Evolutionary conservation across 202 grass and related monocot species (phyloP).

Genomic region (Schoenoplectus tabernaemontani): DNA sequence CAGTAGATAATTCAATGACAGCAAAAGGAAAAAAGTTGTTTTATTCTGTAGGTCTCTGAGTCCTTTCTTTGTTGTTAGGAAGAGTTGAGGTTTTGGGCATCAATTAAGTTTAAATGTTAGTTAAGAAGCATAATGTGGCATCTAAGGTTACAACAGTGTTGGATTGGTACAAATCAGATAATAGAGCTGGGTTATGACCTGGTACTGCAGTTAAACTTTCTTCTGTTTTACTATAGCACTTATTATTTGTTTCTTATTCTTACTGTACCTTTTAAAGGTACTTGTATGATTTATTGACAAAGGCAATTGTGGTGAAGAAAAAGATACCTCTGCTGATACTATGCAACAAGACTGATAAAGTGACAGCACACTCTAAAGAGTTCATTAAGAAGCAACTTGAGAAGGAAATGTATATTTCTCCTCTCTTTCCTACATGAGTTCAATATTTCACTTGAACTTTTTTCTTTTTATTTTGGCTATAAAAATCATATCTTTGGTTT

Average conservation of each 20-base stretch:
- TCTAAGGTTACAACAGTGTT: neutral
- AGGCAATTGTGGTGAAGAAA: conserved; percentile 66
- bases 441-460: neutral
- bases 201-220: neutral
- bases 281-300: conserved; percentile 89
- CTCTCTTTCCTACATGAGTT: neutral
- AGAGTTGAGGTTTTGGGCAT: neutral
- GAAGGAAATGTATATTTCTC: conserved; percentile 79
- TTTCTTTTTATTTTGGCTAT: neutral
- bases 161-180: neutral
- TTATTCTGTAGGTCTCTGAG: neutral
- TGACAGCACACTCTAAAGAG: conserved; percentile 95
- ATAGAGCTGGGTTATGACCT: neutral
- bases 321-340: conserved; percentile 71
- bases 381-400: conserved; percentile 97
- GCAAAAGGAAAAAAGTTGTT: neutral
- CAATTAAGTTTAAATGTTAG: neutral
- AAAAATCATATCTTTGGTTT: neutral
- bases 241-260: neutral
- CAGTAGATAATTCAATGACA: neutral
- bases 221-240: neutral
- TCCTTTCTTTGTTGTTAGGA: neutral
- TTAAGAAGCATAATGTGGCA: neutral
- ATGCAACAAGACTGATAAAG: conserved; percentile 96
- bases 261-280: conserved; percentile 40